Evolutionary conservation across 2,329 filamentous ascomycete species (phyloP).

Genomic region (Dactylellina sp.): DNA sequence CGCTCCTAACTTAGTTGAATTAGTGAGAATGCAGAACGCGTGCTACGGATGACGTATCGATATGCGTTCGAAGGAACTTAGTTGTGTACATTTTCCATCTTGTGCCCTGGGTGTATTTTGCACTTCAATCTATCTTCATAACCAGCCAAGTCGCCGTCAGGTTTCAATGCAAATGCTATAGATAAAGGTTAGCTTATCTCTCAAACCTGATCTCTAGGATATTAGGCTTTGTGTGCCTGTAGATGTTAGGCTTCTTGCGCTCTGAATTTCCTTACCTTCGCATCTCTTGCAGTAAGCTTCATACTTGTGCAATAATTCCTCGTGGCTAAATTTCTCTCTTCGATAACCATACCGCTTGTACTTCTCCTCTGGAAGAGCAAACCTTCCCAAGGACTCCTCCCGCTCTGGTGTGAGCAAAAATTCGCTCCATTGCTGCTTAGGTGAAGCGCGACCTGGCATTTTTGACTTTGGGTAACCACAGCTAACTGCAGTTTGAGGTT

Average conservation of each 20-base stretch:
- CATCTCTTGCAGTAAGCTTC: slow-evolving; percentile 44
- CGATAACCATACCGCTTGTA: slow-evolving; percentile 47
- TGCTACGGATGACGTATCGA: too few relatives aligned
- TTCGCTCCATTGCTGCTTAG: slow-evolving; percentile 26
- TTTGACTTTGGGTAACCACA: not conserved
- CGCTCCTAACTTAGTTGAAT: not conserved
- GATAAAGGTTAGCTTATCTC: not conserved
- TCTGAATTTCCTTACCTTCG: slow-evolving; percentile 31
- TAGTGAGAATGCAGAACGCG: too few relatives aligned
- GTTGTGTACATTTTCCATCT: slow-evolving; percentile 24
- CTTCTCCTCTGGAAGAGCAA: slow-evolving; percentile 32
- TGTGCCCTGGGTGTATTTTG: slow-evolving; percentile 35
- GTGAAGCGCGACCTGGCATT: slow-evolving; percentile 27
- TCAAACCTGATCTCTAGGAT: too few relatives aligned
- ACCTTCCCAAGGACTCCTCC: slow-evolving; percentile 14
- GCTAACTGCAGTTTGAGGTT: not conserved
- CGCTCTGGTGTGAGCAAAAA: slow-evolving; percentile 33
- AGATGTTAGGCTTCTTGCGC: too few relatives aligned
- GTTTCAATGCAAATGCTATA: slow-evolving; percentile 48
- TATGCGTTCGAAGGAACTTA: too few relatives aligned
- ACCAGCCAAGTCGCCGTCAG: slow-evolving; percentile 4
- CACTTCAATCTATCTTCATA: slow-evolving; percentile 32
- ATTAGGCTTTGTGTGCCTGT: too few relatives aligned
- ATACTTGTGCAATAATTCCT: slow-evolving; percentile 41
- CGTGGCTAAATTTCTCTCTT: slow-evolving; percentile 21